phyloP scores from a whole-genome alignment of 306 rosid species.

The Glycine latifolia region DNA sequence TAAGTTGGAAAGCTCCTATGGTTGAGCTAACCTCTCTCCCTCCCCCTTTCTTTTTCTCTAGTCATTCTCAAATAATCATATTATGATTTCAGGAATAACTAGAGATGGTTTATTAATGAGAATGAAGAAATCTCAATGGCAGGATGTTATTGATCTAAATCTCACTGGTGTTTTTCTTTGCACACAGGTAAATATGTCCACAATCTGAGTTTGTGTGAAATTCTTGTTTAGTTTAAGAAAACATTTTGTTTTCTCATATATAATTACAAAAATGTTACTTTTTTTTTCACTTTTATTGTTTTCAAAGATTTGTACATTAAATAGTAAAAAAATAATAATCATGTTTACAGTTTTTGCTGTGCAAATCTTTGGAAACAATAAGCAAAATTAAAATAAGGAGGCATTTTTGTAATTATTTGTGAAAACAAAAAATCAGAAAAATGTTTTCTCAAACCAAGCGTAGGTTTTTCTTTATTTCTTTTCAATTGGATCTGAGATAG shows the following conservation, averaged over 20 bases:
- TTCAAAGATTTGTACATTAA: neutral
- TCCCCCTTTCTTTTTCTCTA: neutral
- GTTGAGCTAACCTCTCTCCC: conserved; percentile 15
- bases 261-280: neutral
- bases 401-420: conserved; percentile 1
- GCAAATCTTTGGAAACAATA: neutral
- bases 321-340: neutral
- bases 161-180: conserved; percentile 94
- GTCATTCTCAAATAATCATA: conserved; percentile 35
- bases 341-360: neutral
- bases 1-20: conserved; percentile 43
- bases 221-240: conserved; percentile 7
- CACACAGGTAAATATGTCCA: conserved; percentile 67
- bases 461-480: neutral
- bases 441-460: neutral
- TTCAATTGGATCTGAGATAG: conserved; percentile 42
- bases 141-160: conserved; percentile 93
- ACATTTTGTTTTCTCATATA: neutral
- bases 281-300: neutral
- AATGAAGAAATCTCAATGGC: conserved; percentile 95
- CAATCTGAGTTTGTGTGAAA: conserved; percentile 16
- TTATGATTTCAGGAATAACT: conserved; percentile 78
- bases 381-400: neutral
- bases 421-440: conserved; percentile 4
- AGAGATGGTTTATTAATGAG: conserved; percentile 93